Conservation (phyloP, 805 yeast genomes). For the Yarrowia sp. region DNA sequence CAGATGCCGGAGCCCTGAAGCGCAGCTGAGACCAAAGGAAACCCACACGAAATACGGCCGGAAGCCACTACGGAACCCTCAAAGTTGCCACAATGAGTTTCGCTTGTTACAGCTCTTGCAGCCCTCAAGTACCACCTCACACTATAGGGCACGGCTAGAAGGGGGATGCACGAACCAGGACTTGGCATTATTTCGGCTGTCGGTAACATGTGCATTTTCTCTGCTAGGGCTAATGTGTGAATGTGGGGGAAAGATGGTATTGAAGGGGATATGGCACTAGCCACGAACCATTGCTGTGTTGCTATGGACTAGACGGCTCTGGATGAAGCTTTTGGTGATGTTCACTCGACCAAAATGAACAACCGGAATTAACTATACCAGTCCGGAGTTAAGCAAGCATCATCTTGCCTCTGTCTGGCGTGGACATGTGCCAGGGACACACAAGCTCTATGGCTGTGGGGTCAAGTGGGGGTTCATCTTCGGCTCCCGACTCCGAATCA, state of each 20-base stretch:
- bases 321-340: background rate
- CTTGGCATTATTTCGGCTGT: background rate
- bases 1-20: background rate
- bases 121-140: background rate
- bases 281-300: background rate
- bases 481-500: too few species aligned
- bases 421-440: background rate
- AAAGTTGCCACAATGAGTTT: too few species aligned
- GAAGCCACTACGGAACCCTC: too few species aligned
- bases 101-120: background rate
- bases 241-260: background rate
- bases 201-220: background rate
- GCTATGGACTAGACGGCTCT: too few species aligned
- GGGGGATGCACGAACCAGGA: background rate
- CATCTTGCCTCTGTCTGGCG: background rate
- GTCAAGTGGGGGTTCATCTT: background rate
- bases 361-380: background rate
- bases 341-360: background rate
- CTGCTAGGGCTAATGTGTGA: background rate
- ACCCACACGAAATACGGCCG: too few species aligned
- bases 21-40: background rate
- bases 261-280: background rate
- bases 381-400: background rate
- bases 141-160: slow-evolving; percentile 7
- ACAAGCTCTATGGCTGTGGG: slow-evolving; percentile 8